Base-by-base conservation (phyloP, 2,329 filamentous ascomycete genomes). In the Xylariaceae sp. region DNA sequence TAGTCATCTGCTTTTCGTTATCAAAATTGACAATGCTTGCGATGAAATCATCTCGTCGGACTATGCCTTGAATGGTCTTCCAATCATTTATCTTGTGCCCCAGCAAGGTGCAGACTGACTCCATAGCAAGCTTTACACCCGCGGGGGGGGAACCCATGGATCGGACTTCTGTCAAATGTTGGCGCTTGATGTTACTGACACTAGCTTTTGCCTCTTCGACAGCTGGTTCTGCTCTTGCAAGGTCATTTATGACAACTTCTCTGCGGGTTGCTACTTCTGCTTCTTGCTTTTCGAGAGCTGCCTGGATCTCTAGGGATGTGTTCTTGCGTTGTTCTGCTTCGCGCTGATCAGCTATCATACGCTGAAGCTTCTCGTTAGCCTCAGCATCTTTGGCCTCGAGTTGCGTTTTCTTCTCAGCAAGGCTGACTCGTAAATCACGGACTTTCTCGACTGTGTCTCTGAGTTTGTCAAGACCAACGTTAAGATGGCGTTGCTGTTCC, bases 391-490 rank as follows among this genome's bases (percentile, higher is more conserved):
- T 99, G 73, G 87, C 88, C 74, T 97, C 92, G 6, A 99, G 82
- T 73, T 98, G 92, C 1, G 84, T 87, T 78, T 97, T 96, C 84
- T 99, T 99, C 75, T 96, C 88, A 1, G 93, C 93, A 56, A 99
- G 82, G 75, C 92, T 97, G 65, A 86, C 88, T 68, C 94, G 88
- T 58, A 99, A 82, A 74, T 98, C 94, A 60, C 91, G 88, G 53
- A 99, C 95, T 79, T 99, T 98, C 75, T 96, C 92, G 19, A 98
- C 93, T 2, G 95, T 99, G 76, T 98, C 95, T 66, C 91, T 86
- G 24, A 99, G 82, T 75, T 99, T 99, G 79, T 99, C 95, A 2
- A 99, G 84, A 82, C 95, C 96, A 54, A 98, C 93, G 69, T 99
- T 99, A 61, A 99, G 82, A 83, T 99, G 95, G 26, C 95, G 90